Evolutionary conservation across 768 basidiomycete species (phyloP), one percentile per base, ranked within the genome.

Genomic region (Aureoboletus auriporus): DNA sequence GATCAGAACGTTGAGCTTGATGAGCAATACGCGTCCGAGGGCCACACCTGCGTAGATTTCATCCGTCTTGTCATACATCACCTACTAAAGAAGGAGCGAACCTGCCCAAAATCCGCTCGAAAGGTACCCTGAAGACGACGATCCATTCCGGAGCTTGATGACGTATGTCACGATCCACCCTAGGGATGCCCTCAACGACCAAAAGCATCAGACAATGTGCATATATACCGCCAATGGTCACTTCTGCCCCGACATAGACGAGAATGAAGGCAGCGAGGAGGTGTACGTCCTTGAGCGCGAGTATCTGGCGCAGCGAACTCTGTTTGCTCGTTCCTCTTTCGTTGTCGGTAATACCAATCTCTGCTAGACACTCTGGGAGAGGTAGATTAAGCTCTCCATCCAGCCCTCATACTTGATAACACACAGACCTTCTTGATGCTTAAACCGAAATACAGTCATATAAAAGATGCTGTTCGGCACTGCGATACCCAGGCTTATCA

Each of bases 151-250:
- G 5, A 23, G 20, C 20, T 72, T 49, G 39, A 73, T 71, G 20
- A 77, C 62, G 48, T 74, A 87, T 0, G 85, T 83, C 8, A 84
- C 83, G 31, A 84, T 85, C 85, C 85, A 88, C 3, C 85, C 83
- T 81, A 39, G 30, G 20, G 20, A 23, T 2, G 69, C 39, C 5
- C 4, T 27, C 16, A 29, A 20, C 6, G 28, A 45, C 20, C 8
- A 29, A 42, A 47, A 38, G 6, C 10, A 17, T 11, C 1, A 16
- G n/a, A 27, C 4, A 9, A 35, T 6, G 10, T 14, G 39, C 8
- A 3, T 13, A 51, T 52, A 37, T 50, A 72, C 73, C 72, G 50
- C 72, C 73, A 9, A 74, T 34, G 8, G 70, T 70, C 33, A 86
- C 83, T 55, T 86, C 85, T 2, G 83, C 76, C 8, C 85, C 85